phyloP scores from a whole-genome alignment of 2,329 filamentous ascomycete genomes.

The Pleochaeta shiraiana region DNA sequence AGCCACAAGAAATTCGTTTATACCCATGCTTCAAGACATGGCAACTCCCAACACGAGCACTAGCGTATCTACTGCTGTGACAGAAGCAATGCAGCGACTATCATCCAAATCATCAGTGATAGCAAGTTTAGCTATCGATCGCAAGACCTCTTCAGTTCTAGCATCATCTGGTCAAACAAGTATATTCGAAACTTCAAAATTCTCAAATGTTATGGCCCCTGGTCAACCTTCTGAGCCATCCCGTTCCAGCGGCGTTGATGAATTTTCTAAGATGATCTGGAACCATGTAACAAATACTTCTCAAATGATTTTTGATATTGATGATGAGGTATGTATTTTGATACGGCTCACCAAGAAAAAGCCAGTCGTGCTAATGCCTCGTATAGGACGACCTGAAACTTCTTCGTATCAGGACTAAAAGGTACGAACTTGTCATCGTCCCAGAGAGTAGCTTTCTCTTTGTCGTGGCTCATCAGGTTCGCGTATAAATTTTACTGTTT shows the following conservation, averaged over 20 bases:
- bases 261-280: conserved; percentile 58
- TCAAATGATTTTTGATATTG: conserved; percentile 47
- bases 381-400: conserved; percentile 52
- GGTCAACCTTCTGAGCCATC: background rate
- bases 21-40: too few relatives aligned
- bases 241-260: conserved; percentile 15
- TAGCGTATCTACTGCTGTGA: conserved; percentile 3
- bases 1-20: too few relatives aligned
- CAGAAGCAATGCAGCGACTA: conserved; percentile 22
- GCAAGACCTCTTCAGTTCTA: conserved; percentile 48
- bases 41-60: background rate
- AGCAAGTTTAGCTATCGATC: conserved; percentile 54
- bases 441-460: conserved; percentile 61
- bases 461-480: conserved; percentile 65
- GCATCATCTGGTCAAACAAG: background rate
- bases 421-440: conserved; percentile 66
- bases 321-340: conserved; percentile 34
- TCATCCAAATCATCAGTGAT: conserved; percentile 62
- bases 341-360: too few relatives aligned
- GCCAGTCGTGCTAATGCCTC: conserved; percentile 7
- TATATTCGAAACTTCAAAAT: background rate
- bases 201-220: background rate
- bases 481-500: background rate
- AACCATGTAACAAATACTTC: conserved; percentile 49
- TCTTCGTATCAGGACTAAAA: conserved; percentile 57